Percentiles rank a stretch among this genome's conserved stretches.
Conservation (phyloP, 495 filamentous ascomycete genomes). For the Margaritispora aquatica region DNA sequence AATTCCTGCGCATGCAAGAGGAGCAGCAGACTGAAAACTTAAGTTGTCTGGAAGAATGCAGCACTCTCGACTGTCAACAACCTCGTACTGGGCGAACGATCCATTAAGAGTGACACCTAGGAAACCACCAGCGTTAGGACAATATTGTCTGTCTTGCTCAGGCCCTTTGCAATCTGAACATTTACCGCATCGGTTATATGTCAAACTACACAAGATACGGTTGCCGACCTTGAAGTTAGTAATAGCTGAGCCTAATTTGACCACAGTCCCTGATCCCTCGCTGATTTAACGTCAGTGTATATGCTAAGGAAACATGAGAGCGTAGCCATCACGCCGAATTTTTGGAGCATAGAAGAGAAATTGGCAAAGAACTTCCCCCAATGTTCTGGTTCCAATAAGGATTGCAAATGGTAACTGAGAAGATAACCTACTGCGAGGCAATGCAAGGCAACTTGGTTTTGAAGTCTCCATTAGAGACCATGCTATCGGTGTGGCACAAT, state of each 20-base stretch:
- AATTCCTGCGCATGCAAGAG: constrained; percentile 50
- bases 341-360: no score
- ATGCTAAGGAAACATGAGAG: no score
- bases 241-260: constrained; percentile 37
- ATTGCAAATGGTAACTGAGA: no score
- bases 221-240: constrained; percentile 40
- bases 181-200: constrained; percentile 38
- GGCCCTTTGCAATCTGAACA: constrained; percentile 42
- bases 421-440: constrained; percentile 55
- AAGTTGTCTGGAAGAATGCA: constrained; percentile 41
- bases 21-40: constrained; percentile 42
- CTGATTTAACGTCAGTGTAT: no score
- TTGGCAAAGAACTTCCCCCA: no score
- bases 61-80: constrained; percentile 38
- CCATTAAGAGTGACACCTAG: constrained; percentile 43
- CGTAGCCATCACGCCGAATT: no score
- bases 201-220: constrained; percentile 40
- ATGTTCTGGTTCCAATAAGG: constrained; percentile 41
- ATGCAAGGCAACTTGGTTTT: constrained; percentile 40
- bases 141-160: constrained; percentile 42
- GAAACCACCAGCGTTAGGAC: constrained; percentile 25
- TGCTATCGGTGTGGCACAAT: constrained; percentile 55
- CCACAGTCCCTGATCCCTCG: constrained; percentile 35
- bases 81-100: constrained; percentile 46
- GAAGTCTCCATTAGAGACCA: constrained; percentile 40